Evolutionary conservation across 306 rosid species (phyloP).

Genomic region (Argentina anserina): DNA sequence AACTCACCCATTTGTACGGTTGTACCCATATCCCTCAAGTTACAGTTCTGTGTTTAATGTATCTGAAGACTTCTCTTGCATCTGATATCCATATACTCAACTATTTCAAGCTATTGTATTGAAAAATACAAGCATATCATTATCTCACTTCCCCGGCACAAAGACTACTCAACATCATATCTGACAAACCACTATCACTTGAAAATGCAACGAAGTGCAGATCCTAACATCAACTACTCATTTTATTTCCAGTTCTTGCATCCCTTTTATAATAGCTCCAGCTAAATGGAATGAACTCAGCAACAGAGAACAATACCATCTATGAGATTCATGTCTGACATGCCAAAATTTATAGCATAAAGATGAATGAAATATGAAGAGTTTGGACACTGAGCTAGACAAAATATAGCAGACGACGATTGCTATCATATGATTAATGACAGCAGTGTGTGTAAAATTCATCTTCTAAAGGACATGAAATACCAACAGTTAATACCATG

Average conservation of each 20-base stretch:
- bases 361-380: background rate
- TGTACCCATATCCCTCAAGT: background rate
- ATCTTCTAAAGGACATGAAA: background rate
- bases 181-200: too few relatives aligned
- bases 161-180: background rate
- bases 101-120: background rate
- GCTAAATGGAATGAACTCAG: background rate
- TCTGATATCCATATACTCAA: background rate
- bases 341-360: background rate
- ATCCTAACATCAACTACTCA: conserved; percentile 3
- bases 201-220: conserved; percentile 14
- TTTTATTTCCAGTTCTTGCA: background rate
- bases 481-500: conserved; percentile 11
- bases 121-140: background rate
- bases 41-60: background rate
- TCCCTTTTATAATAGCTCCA: background rate
- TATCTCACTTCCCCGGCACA: background rate
- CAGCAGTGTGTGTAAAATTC: background rate
- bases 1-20: background rate
- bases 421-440: background rate
- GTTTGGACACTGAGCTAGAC: background rate
- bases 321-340: background rate
- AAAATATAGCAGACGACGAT: background rate
- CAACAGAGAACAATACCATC: background rate
- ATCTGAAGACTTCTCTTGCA: background rate